Evolutionary conservation across 441 rosid genomes (phyloP), one percentile per base, ranked within the genome.

Genomic region (Capsella rubella): DNA sequence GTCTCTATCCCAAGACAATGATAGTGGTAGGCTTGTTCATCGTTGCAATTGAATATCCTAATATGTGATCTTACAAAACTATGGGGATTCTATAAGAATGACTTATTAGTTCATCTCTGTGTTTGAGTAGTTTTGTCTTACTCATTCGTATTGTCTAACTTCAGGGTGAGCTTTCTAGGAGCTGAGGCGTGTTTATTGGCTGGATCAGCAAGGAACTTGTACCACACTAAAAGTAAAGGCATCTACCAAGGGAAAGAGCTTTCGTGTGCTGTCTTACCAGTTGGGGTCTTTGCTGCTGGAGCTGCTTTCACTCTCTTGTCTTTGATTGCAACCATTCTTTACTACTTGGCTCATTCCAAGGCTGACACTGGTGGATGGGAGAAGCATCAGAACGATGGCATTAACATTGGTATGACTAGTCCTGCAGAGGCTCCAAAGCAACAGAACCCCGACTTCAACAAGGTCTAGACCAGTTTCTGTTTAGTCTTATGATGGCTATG

Each of bases 281-380:
- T 87, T 72, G 99, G 99, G 0, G 95, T 94, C 4, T 94, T 94
- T 76, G 99, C 97, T 29, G 95, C 97, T 5, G 96, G 83, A 60
- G 98, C 97, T 50, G 98, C 97, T 74, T 77, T 94, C 43, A 87
- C 96, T 31, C 81, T 91, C 67, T 9, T 94, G 82, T 91, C 97
- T 2, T 77, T 94, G 77, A 34, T 79, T 14, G 74, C 86, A 7
- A 87, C 97, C 4, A 51, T 90, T 69, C 74, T 89, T 21, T 94
- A 91, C 85, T 91, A 91, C 58, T 83, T 92, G 87, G 84, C 88
- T 69, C 99, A 94, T 76, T 83, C 89, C 0, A 90, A 85, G 75
- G 96, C 97, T 35, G 96, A 90, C 57, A 94, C 99, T 1, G 99
- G 97, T 42, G 98, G 98, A 59, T 94, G 98, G 98, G 84, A 86